Evolutionary conservation across 2,329 filamentous ascomycete species (phyloP).

Genomic region (Ambrosiella xylebori): DNA sequence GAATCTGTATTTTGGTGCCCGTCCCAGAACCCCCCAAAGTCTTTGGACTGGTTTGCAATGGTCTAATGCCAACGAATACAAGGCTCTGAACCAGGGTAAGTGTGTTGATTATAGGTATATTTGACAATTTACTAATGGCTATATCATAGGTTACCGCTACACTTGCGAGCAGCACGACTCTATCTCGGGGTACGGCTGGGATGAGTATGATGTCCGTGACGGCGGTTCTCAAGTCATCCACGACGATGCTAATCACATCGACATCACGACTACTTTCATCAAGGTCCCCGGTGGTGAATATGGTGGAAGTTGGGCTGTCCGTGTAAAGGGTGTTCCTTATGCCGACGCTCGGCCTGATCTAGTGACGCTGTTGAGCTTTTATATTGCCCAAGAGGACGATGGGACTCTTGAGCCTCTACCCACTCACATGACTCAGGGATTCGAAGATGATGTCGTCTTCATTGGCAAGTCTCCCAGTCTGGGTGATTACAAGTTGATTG

Average conservation of each 20-base stretch:
- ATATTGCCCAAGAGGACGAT: constrained; percentile 64
- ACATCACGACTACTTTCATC: constrained; percentile 84
- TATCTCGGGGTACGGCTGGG: constrained; percentile 94
- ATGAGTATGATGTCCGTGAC: constrained; percentile 79
- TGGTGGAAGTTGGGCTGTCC: constrained; percentile 81
- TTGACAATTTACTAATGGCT: not conserved
- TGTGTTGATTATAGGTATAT: constrained; percentile 27
- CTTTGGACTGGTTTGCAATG: constrained; percentile 74
- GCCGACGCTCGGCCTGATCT: constrained; percentile 48
- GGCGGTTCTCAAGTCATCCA: constrained; percentile 84
- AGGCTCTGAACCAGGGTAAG: constrained; percentile 62
- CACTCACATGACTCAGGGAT: constrained; percentile 29
- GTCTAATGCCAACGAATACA: constrained; percentile 67
- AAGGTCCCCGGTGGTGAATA: constrained; percentile 75
- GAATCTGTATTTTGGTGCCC: constrained; percentile 84
- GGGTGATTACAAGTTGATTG: constrained; percentile 60
- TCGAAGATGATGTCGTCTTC: constrained; percentile 46
- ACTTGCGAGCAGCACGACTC: constrained; percentile 92
- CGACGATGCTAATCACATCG: constrained; percentile 71
- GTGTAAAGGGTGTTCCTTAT: constrained; percentile 66
- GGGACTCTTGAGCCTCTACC: constrained; percentile 38
- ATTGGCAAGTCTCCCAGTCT: constrained; percentile 53
- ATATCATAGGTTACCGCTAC: constrained; percentile 35
- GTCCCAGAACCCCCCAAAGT: constrained; percentile 66
- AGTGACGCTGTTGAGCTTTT: constrained; percentile 67